phyloP scores from a whole-genome alignment of 2,329 filamentous ascomycete species.

The Leptographium lundbergii region DNA sequence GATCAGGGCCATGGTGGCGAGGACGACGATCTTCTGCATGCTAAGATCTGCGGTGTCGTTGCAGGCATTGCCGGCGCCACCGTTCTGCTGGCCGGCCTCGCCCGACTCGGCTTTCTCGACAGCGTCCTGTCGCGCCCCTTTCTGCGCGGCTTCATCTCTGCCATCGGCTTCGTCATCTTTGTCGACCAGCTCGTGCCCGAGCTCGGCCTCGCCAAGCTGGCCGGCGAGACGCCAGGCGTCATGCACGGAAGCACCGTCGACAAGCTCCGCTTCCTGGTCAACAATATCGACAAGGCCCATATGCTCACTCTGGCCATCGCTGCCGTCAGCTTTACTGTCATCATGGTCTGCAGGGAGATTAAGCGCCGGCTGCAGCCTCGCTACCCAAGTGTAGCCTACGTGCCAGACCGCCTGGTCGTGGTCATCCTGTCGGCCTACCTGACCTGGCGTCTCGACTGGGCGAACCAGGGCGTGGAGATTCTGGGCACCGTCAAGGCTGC shows the following conservation, averaged over 20 bases:
- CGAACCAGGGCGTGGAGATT: constrained; percentile 66
- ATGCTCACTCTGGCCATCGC: constrained; percentile 65
- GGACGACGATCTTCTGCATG: constrained; percentile 55
- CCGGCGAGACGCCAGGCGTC: constrained; percentile 48
- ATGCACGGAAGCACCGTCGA: constrained; percentile 76
- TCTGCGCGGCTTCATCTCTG: constrained; percentile 87
- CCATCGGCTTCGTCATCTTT: constrained; percentile 90
- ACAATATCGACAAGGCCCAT: constrained; percentile 55
- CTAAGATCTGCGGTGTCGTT: constrained; percentile 75
- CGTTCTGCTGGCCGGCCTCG: constrained; percentile 76
- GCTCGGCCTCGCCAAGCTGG: constrained; percentile 58
- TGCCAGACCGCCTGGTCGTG: constrained; percentile 84
- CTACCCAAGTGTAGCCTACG: constrained; percentile 69
- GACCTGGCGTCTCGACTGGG: constrained; percentile 66
- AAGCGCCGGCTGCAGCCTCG: constrained; percentile 72
- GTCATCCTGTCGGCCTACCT: constrained; percentile 76
- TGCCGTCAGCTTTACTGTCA: constrained; percentile 67
- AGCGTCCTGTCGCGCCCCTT: constrained; percentile 90
- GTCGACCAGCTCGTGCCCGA: constrained; percentile 92
- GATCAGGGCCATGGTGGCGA: constrained; percentile 52
- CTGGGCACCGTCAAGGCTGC: constrained; percentile 69
- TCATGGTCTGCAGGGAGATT: constrained; percentile 81
- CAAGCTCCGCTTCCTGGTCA: constrained; percentile 69
- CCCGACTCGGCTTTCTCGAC: constrained; percentile 81
- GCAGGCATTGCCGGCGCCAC: constrained; percentile 79